Base-by-base conservation (phyloP, 371 early-diverging fungal genomes). In the Batrachochytrium dendrobatidis region DNA sequence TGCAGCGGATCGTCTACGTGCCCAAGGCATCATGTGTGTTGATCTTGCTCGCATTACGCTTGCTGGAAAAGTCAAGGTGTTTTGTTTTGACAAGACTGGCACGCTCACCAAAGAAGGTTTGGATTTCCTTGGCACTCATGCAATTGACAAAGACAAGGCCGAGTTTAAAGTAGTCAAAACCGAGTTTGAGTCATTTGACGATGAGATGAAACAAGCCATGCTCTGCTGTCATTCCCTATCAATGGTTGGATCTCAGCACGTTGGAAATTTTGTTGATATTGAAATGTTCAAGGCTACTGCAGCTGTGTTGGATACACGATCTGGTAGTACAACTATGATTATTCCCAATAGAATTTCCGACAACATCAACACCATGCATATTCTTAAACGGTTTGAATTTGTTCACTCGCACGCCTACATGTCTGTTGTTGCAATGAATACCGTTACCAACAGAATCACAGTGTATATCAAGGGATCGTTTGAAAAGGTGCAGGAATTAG, bases 261-360 rank as follows among this genome's bases (percentile, higher is more conserved):
- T 92, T 53, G 95, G 95, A 4, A 94, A 97, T 71, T 90, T 90
- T 55, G 86, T 97, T 26, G 97, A 97, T 69, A 81, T 94, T 44
- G 92, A 92, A 71, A 88, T 93, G 89, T 91, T 94, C 75, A 69
- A 76, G 17, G 82, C 83, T 29, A 86, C 90, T 3, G 71, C 76
- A n/a, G 82, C 83, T 53, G 56, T 7, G 33, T 72, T 46, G 62
- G 70, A 69, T 3, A 69, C 74, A 55, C 66, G 76, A 18, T 83
- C n/a, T n/a, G n/a, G n/a, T n/a, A n/a, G n/a, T n/a, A n/a, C n/a
- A n/a, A n/a, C n/a, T n/a, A n/a, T n/a, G n/a, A n/a, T n/a, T n/a
- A n/a, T n/a, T n/a, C n/a, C n/a, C n/a, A n/a, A n/a, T n/a, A 64
- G 62, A 4, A n/a, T n/a, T n/a, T n/a, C n/a, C n/a, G n/a, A n/a